Base-by-base conservation (phyloP, 2,329 filamentous ascomycete genomes). In the Fusarium algeriense region DNA sequence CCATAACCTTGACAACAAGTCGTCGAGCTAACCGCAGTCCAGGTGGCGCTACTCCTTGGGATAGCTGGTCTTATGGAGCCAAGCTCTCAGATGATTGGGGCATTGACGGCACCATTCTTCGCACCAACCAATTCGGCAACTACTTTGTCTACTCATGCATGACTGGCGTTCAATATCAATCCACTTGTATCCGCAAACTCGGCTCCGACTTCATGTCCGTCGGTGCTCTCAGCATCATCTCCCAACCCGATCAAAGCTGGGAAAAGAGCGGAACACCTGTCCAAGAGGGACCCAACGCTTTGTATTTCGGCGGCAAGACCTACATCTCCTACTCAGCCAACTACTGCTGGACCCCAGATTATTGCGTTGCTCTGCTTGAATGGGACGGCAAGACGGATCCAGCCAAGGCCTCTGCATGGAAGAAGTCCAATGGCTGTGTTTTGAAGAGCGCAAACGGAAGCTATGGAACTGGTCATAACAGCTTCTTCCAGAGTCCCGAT, bases 401-500 rank as follows among this genome's bases (percentile, higher is more conserved):
- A 0, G 77, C 82, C 17, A 71, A 76, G 19, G 70, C 78, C 0
- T 74, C 74, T 0, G 85, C 83, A 14, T 90, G 87, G 88, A 81
- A 76, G 6, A 89, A 89, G 81, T 83, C 79, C 5, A 74, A 77
- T 19, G 85, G 86, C 0, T 87, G 85, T 12, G 80, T 86, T 5
- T 83, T 89, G 40, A 83, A 81, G 23, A 84, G 82, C 46, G 86
- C 83, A 4, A 88, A 89, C 64, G 86, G 86, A 6, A 87, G 88
- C 74, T 89, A 86, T 53, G 87, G 87, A 17, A 85, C 87, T 0
- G 87, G 86, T 1, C 86, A 89, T 67, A 89, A 89, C 70, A 86
- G 85, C 5, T 89, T 90, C 81, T 89, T 90, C 78, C 80, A 77
- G 32, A 88, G 85, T 67, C 87, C 87, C 0, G 86, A 89, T 66